Evolutionary conservation across 345 rosid species (phyloP), one percentile per base, ranked within the genome.

Genomic region (Hibiscus trionum): DNA sequence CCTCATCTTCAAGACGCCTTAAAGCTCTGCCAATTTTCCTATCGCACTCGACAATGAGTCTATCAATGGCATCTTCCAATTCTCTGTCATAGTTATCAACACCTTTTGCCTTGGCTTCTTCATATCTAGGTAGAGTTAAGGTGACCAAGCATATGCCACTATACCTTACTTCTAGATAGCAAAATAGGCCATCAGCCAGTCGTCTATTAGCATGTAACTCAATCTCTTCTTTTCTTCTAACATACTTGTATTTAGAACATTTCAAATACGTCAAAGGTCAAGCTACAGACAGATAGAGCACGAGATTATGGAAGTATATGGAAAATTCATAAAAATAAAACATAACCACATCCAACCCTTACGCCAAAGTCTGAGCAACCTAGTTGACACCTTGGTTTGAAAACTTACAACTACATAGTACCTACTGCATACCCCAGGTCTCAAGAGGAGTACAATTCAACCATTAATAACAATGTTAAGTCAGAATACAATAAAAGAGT

Each of bases 1-100:
- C 99, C 17, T 95, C 99, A 77, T 91, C 97, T 79, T 95, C 98
- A 66, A 95, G 97, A 75, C 99, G 96, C 84, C 89, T 92, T 73
- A 95, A 91, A 53, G 99, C 99, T 80, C 99, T 87, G 72, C 87
- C 86, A 70, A 95, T 95, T 84, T 96, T 96, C 80, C 95, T 85
- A 77, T 96, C 99, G 60, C 99, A 96, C 82, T 96, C 99, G 27
- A 96, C 90, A 58, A 96, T 96, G 52, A 96, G 91, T 72, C 96
- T 89, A 69, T 93, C 99, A 58, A 95, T 95, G 11, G 93, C 93
- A 68, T 93, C 98, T 84, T 96, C 99, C 85, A 96, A 78, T 73
- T 96, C 99, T 75, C 94, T 80, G 77, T 96, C 99, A 64, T 93
- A 96, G 75, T 82, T 93, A 70, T 93, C 97, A 68, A 69, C 35